Percentiles rank a stretch among this genome's conserved stretches.
Conservation (phyloP, 805 yeast genomes). For the Lachancea thermotolerans region DNA sequence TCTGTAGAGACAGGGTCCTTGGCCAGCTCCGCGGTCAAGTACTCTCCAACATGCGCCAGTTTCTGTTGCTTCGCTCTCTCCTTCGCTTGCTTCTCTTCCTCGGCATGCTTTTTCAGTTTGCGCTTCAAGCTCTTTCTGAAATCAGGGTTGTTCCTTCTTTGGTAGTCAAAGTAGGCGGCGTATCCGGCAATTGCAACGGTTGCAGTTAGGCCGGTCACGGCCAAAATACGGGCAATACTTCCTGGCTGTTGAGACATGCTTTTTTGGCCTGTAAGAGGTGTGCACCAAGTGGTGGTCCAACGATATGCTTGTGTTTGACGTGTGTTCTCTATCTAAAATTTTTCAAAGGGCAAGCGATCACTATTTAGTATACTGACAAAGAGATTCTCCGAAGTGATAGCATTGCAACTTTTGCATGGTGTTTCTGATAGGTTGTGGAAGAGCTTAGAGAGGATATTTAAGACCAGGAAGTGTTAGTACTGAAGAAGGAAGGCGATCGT, state of each 20-base stretch:
- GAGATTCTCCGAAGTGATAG: too few species aligned
- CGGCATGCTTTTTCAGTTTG: constrained; percentile 54
- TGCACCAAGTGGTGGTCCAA: background rate
- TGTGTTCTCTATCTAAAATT: constrained; percentile 1
- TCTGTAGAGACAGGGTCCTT: constrained; percentile 73
- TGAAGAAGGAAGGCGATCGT: too few species aligned
- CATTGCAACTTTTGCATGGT: too few species aligned
- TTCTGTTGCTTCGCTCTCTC: constrained; percentile 55
- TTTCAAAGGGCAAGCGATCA: constrained; percentile 1
- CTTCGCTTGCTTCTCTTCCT: constrained; percentile 46
- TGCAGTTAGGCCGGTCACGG: constrained; percentile 37
- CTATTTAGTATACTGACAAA: background rate
- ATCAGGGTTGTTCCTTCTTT: constrained; percentile 72
- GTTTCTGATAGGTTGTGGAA: too few species aligned
- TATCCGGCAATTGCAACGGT: constrained; percentile 62
- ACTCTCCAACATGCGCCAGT: constrained; percentile 52
- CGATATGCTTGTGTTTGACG: background rate
- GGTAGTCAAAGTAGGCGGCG: constrained; percentile 85
- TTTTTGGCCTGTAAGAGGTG: background rate
- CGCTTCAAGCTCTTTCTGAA: constrained; percentile 74
- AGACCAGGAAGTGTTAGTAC: too few species aligned
- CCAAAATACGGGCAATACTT: constrained; percentile 16
- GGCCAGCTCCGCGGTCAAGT: constrained; percentile 56
- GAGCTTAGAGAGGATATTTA: too few species aligned
- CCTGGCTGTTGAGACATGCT: constrained; percentile 19